Base-by-base conservation (phyloP, 257 asterid genomes). In the Echium plantagineum region DNA sequence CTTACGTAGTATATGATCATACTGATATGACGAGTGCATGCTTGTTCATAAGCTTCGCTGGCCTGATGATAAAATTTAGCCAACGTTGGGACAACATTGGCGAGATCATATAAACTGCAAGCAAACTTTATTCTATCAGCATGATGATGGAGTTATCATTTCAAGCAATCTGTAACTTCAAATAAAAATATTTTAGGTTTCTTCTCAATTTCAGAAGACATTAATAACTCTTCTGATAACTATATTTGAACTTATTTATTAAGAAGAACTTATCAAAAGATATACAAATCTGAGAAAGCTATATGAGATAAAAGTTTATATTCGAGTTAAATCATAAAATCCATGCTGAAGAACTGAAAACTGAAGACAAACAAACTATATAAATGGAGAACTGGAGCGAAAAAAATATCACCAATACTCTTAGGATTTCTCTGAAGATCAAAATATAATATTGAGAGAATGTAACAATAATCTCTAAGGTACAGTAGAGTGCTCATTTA, bases 1-100 rank as follows among this genome's bases (percentile, higher is more conserved):
- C 96, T 81, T 73, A 93, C 99, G 21, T 69, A 80, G 72, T 84
- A 84, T 77, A 93, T 93, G 78, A 93, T 81, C 55, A 84, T 71
- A 76, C 83, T 93, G 77, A 89, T 89, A 71, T 72, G 85, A 67
- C 95, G 94, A 6, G 84, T 66, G 73, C 96, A 93, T 66, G 99
- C 87, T 72, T 81, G 94, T 69, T 93, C 99, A 69, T 93, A 89
- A 64, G 95, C 63, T 78, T 93, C 99, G 63, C 97, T 89, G 58
- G 99, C 99, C 83, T 93, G 95, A 78, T 93, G 97, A 74, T 93
- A 93, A 63, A 93, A 93, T 72, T 89, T 93, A 32, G 97, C 99
- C 68, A 89, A 80, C 57, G 87, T 86, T 10, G 95, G 90, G 71
- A 93, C 99, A 63, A 89, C 86, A 75, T 89, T 93, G 66, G 99